Evolutionary conservation across 768 basidiomycete species (phyloP).

Genomic region (Lentinula detonsa): DNA sequence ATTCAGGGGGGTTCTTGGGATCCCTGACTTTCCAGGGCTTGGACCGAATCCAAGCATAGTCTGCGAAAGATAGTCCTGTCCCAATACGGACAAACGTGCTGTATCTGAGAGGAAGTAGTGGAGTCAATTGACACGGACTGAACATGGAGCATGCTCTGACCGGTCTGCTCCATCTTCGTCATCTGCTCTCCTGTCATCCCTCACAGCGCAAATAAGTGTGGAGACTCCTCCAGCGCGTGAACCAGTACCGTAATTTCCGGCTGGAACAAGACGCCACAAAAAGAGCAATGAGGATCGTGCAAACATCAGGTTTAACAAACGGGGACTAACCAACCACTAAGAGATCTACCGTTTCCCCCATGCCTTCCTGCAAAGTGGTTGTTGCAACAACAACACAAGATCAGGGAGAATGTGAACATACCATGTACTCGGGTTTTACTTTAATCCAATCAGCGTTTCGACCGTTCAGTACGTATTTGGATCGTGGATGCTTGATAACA

Average conservation of each 20-base stretch:
- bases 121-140: background rate
- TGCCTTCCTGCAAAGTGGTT: constrained; percentile 54
- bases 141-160: constrained; percentile 12
- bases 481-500: constrained; percentile 80
- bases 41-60: constrained; percentile 79
- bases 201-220: constrained; percentile 82
- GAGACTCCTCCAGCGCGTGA: constrained; percentile 86
- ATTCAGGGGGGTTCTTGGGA: constrained; percentile 65
- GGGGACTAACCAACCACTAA: constrained; percentile 71
- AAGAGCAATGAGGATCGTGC: background rate
- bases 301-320: background rate
- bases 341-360: constrained; percentile 91
- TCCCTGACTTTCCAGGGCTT: constrained; percentile 84
- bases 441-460: constrained; percentile 94
- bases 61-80: constrained; percentile 77
- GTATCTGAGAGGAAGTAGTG: constrained; percentile 45
- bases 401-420: constrained; percentile 21
- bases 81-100: constrained; percentile 87
- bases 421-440: constrained; percentile 88
- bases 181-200: constrained; percentile 59
- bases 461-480: constrained; percentile 81
- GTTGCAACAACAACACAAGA: background rate
- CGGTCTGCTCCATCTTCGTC: constrained; percentile 62
- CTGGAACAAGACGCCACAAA: constrained; percentile 27
- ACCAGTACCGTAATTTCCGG: constrained; percentile 84